phyloP scores from a whole-genome alignment of 2,329 filamentous ascomycete species.

The Decorospora gaudefroyi region DNA sequence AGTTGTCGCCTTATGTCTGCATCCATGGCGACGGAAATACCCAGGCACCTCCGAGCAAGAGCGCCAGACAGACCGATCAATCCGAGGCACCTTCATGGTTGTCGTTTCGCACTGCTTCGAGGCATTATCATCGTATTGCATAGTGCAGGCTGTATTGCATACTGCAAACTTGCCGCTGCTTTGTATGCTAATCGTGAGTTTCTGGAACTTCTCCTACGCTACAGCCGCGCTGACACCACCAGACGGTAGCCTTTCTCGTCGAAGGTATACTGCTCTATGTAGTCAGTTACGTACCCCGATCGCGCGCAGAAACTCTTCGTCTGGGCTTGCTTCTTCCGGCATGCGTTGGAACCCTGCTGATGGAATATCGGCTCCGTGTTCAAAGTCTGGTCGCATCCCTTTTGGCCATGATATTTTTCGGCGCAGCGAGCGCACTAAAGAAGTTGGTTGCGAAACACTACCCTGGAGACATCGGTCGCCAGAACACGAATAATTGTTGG shows the following conservation, averaged over 20 bases:
- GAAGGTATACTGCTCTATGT: slow-evolving; percentile 22
- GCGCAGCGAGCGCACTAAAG: slow-evolving; percentile 21
- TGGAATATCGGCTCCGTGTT: slow-evolving; percentile 36
- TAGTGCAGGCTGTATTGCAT: slow-evolving; percentile 39
- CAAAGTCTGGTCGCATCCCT: slow-evolving; percentile 29
- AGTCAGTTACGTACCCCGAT: slow-evolving; percentile 6
- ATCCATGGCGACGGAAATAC: slow-evolving; percentile 1
- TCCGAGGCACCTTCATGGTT: slow-evolving; percentile 10
- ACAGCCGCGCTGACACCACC: slow-evolving; percentile 5
- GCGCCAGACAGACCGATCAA: neutral
- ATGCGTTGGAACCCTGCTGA: slow-evolving; percentile 25
- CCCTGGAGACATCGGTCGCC: slow-evolving; percentile 3
- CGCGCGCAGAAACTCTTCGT: slow-evolving; percentile 19
- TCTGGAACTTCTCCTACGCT: neutral
- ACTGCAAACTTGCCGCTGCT: slow-evolving; percentile 39
- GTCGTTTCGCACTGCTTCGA: slow-evolving; percentile 12
- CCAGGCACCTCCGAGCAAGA: slow-evolving; percentile 3
- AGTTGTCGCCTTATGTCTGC: slow-evolving; percentile 4
- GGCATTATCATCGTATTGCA: slow-evolving; percentile 30
- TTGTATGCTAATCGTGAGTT: slow-evolving; percentile 38
- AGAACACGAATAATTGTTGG: slow-evolving; percentile 1
- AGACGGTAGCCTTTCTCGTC: slow-evolving; percentile 26
- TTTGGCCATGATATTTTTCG: slow-evolving; percentile 28
- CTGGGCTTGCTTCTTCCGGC: slow-evolving; percentile 19
- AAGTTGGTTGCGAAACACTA: slow-evolving; percentile 14